Evolutionary conservation across 371 early-diverging fungal species (phyloP).

Genomic region (Pancytospora epiphaga): DNA sequence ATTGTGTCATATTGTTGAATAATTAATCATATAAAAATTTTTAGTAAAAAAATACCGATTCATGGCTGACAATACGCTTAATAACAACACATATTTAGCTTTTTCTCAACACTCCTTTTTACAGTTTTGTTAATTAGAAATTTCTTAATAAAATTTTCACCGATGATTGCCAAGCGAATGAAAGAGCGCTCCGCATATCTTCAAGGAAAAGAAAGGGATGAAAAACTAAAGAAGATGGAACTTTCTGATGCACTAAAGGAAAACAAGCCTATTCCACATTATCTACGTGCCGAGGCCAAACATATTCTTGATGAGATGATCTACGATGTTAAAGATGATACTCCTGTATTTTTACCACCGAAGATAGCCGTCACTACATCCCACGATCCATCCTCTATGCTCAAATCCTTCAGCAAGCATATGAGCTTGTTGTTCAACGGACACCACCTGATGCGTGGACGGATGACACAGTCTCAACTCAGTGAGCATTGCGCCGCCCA

Average conservation of each 20-base stretch:
- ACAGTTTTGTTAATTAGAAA: no score
- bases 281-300: conserved; percentile 34
- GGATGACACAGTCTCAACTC: conserved; percentile 78
- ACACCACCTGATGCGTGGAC: conserved; percentile 88
- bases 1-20: no score
- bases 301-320: conserved; percentile 45
- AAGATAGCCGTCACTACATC: conserved; percentile 91
- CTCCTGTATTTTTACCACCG: conserved; percentile 61
- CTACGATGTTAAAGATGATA: conserved; percentile 42
- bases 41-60: no score
- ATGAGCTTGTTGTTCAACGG: conserved; percentile 84
- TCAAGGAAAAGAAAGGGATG: conserved; percentile 27
- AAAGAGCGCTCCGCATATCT: conserved; percentile 3
- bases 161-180: conserved; percentile 14
- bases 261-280: conserved; percentile 31
- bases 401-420: conserved; percentile 90
- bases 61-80: no score
- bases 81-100: no score
- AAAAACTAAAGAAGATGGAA: conserved; percentile 30
- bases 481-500: conserved; percentile 62
- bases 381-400: conserved; percentile 78
- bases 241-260: conserved; percentile 14
- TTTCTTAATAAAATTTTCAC: conserved; percentile 17
- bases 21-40: no score
- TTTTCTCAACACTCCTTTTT: no score